Evolutionary conservation across 805 yeast genomes (phyloP), one percentile per base, ranked within the genome.

Genomic region (Pichia californica): DNA sequence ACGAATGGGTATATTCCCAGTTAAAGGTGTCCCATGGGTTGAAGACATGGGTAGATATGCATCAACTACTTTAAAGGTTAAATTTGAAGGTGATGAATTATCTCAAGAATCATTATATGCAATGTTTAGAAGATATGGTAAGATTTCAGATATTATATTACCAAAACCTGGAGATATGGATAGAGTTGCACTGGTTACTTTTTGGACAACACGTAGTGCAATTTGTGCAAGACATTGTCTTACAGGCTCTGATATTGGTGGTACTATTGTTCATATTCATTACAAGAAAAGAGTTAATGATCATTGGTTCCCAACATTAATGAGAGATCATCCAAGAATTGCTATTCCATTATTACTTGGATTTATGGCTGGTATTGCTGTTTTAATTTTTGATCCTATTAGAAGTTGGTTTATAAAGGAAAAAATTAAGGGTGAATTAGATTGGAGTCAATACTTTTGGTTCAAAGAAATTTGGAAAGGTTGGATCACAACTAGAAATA

Each of bases 11-110:
- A 82, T 74, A 41, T 81, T 71, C 55, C 80, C 84, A 1, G 97
- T 93, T 1, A 81, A 83, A 53, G 99, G 99, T 48, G 69, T 75
- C 2, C 99, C 99, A 0, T 91, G 97, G 96, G 83, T 93, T 47
- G 98, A 91, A 64, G 99, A 93, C 59, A 68, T 93, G 59, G 75
- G 86, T 53, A 67, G 96, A 48, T 76, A 73, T 50, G 95, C 95
- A 8, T 78, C 83, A 42, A 64, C 71, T 8, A 69, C 70, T 13
- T 63, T 93, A 20, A 73, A 76, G 43, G 79, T 91, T 5, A 70
- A 72, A 23, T 89, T 83, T 58, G 88, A 83, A 51, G 97, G 96
- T 1, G 78, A 79, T 0, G 71, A 79, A 6, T 64, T 91, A 46
- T 73, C 83, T 0, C 94, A 88, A 50, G 97, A 89, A 61, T 74